phyloP scores from a whole-genome alignment of 2,329 filamentous ascomycete genomes.

The Cytospora mali region DNA sequence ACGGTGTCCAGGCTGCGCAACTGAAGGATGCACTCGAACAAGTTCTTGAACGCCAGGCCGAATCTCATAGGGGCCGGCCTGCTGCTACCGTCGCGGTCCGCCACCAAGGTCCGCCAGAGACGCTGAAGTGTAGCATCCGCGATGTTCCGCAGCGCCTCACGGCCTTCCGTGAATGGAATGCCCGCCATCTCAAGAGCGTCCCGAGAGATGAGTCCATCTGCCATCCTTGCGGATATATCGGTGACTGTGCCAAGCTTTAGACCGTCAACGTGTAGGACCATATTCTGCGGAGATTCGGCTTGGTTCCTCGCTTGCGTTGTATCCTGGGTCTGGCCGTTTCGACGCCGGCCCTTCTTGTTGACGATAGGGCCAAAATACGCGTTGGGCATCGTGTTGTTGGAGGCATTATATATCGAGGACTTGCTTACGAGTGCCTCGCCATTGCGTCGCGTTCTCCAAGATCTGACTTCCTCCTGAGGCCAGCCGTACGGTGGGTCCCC shows the following conservation, averaged over 20 bases:
- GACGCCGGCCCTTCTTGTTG: not conserved
- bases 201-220: not conserved
- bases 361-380: not conserved
- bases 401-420: not conserved
- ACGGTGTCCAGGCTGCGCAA: not conserved
- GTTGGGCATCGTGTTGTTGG: not conserved
- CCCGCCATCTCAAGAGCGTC: not conserved
- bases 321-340: not conserved
- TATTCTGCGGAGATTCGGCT: not conserved
- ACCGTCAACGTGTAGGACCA: not conserved
- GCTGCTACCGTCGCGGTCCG: not conserved
- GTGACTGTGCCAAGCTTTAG: not conserved
- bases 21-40: not conserved
- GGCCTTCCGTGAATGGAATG: not conserved
- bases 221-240: not conserved
- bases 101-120: not conserved
- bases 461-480: not conserved
- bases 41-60: not conserved
- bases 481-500: not conserved
- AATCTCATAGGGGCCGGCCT: not conserved
- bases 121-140: not conserved
- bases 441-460: not conserved
- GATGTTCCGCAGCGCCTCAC: not conserved
- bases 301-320: not conserved
- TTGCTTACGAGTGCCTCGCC: not conserved